These are phyloP conservation scores for Candida manassasensis DNA, from an alignment of 805 yeast genomes.

Conservation along the genomic window DNA sequence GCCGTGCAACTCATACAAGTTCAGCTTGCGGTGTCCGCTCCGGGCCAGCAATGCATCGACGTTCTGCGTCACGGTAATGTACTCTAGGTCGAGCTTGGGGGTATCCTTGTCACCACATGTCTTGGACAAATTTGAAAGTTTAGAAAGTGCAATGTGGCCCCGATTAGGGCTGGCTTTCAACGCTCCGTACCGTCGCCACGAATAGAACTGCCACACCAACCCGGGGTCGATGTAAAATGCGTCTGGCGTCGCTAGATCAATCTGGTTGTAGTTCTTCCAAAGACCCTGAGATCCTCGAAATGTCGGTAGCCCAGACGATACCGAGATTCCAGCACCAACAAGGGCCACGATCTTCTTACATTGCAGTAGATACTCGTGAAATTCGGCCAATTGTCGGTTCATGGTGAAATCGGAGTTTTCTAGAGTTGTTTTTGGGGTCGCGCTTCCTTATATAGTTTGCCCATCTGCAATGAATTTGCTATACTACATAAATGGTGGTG, in stretches of 20 bases:
- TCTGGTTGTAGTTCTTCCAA: constrained; percentile 74
- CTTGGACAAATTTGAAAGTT: constrained; percentile 42
- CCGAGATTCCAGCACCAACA: constrained; percentile 83
- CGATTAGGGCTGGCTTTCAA: constrained; percentile 63
- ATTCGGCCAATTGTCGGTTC: constrained; percentile 29
- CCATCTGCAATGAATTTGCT: too few relatives aligned
- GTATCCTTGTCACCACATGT: constrained; percentile 10
- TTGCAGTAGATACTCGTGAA: constrained; percentile 45
- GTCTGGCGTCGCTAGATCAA: constrained; percentile 88
- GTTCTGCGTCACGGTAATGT: constrained; percentile 75
- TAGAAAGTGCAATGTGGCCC: constrained; percentile 70
- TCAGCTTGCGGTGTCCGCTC: constrained; percentile 52
- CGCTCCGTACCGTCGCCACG: constrained; percentile 63
- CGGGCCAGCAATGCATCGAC: constrained; percentile 71
- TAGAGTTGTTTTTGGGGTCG: too few relatives aligned
- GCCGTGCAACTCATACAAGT: constrained; percentile 75
- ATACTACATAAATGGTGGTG: too few relatives aligned
- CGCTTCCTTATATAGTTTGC: too few relatives aligned
- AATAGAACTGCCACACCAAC: constrained; percentile 85
- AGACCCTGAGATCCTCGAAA: constrained; percentile 69
- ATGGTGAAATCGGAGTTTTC: constrained; percentile 13
- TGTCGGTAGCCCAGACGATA: constrained; percentile 70
- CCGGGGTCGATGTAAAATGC: constrained; percentile 82
- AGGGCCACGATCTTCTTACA: constrained; percentile 54
- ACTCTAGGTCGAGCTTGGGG: constrained; percentile 18